Conservation (phyloP, 805 yeast species). For the Ogataea polymorpha region DNA sequence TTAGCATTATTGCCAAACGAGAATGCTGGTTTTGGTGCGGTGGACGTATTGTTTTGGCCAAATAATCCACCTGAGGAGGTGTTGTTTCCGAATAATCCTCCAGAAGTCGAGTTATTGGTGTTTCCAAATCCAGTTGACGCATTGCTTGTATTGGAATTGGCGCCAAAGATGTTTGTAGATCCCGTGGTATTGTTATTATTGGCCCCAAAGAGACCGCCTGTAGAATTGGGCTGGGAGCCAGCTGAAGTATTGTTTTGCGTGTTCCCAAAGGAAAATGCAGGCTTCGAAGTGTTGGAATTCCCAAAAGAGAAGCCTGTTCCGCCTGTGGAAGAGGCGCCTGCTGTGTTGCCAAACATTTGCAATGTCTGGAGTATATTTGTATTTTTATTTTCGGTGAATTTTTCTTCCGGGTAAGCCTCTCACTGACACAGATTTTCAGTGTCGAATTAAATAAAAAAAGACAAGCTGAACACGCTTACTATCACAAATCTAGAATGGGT, state of each 20-base stretch:
- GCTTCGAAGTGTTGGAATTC: slow-evolving; percentile 2
- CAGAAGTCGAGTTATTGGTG: slow-evolving; percentile 15
- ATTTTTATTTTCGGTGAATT: slow-evolving; percentile 1
- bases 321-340: slow-evolving; percentile 7
- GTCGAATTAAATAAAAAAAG: slow-evolving; percentile 1
- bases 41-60: slow-evolving; percentile 8
- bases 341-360: slow-evolving; percentile 8
- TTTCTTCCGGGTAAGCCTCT: slow-evolving; percentile 9
- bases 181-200: slow-evolving; percentile 2
- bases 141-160: not conserved
- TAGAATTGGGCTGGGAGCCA: not conserved
- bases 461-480: slow-evolving; percentile 3
- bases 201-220: slow-evolving; percentile 5
- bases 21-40: slow-evolving; percentile 7
- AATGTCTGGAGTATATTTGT: not conserved
- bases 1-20: slow-evolving; percentile 7
- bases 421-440: slow-evolving; percentile 6
- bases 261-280: slow-evolving; percentile 4
- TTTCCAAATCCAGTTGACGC: slow-evolving; percentile 1
- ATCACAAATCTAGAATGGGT: slow-evolving; percentile 10
- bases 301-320: slow-evolving; percentile 15
- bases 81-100: slow-evolving; percentile 7
- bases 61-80: slow-evolving; percentile 13
- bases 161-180: slow-evolving; percentile 5
- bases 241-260: slow-evolving; percentile 1